A percentile compares a stretch with the other conserved stretches of the same genome.
Conservation (phyloP, 345 rosid genomes). For the Aurinia saxatilis region DNA sequence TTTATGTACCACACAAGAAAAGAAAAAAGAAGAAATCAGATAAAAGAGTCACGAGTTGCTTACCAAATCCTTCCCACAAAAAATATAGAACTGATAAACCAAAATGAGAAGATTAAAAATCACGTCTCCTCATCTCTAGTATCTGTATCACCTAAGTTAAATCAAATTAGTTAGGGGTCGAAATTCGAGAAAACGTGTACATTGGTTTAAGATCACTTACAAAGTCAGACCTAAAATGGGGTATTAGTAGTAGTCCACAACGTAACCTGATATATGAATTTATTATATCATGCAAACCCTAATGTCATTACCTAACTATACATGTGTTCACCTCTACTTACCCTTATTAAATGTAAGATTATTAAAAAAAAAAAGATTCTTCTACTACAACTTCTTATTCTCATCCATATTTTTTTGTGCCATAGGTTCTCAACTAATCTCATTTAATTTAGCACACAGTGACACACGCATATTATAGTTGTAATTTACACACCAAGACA, state of each 20-base stretch:
- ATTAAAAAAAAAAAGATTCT: constrained; percentile 2
- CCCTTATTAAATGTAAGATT: constrained; percentile 7
- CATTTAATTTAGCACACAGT: constrained; percentile 25
- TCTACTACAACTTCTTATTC: constrained; percentile 16
- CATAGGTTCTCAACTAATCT: constrained; percentile 32
- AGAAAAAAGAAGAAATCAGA: constrained; percentile 6
- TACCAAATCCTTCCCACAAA: constrained; percentile 11
- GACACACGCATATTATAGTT: neutral
- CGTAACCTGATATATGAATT: neutral
- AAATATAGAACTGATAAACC: constrained; percentile 19
- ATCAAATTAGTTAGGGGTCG: neutral
- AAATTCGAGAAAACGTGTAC: constrained; percentile 2
- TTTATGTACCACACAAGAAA: neutral
- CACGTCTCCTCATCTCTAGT: constrained; percentile 18
- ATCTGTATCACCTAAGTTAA: neutral
- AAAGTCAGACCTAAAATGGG: constrained; percentile 26
- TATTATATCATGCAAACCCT: constrained; percentile 21
- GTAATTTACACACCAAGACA: neutral
- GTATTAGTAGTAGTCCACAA: neutral
- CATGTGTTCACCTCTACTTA: constrained; percentile 21
- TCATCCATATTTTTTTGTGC: constrained; percentile 21
- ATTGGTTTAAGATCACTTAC: constrained; percentile 7
- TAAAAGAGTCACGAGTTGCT: constrained; percentile 30
- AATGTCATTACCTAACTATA: constrained; percentile 23
- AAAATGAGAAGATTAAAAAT: constrained; percentile 22